phyloP scores from a whole-genome alignment of 495 filamentous ascomycete species.

The Lophium mytilinum region DNA sequence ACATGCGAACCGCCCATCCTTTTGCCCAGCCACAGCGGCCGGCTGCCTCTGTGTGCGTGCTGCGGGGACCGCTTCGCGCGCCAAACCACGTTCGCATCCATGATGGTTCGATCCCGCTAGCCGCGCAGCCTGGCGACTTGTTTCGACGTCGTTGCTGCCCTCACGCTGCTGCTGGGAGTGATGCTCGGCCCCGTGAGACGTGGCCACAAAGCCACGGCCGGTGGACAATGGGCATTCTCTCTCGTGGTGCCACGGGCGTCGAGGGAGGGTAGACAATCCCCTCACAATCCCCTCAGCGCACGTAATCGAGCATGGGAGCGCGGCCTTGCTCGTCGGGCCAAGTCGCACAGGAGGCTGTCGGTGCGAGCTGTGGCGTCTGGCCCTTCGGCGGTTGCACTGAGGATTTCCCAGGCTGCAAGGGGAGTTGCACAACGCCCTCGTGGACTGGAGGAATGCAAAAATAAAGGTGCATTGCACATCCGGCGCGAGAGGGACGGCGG shows the following conservation, averaged over 20 bases:
- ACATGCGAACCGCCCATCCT: conserved; percentile 17
- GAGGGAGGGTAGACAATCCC: not conserved
- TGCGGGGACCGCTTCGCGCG: conserved; percentile 13
- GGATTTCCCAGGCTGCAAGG: conserved; percentile 13
- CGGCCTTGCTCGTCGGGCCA: not conserved
- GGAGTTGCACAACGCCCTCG: conserved; percentile 20
- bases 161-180: not conserved
- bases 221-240: conserved; percentile 17
- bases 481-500: conserved; percentile 20
- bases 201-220: conserved; percentile 10
- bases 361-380: not conserved
- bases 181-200: conserved; percentile 10
- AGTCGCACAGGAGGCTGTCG: conserved; percentile 1
- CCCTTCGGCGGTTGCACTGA: conserved; percentile 8
- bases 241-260: conserved; percentile 14
- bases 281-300: not conserved
- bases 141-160: not conserved
- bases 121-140: conserved; percentile 10
- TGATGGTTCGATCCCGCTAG: conserved; percentile 22
- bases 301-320: conserved; percentile 10
- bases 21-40: conserved; percentile 1
- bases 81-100: conserved; percentile 19
- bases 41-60: not conserved
- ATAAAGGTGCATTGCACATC: conserved; percentile 27
- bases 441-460: conserved; percentile 24